Percentiles rank a stretch among this genome's conserved stretches.
Evolutionary conservation across 441 rosid genomes (phyloP).

Genomic region (Eutrema salsugineum): DNA sequence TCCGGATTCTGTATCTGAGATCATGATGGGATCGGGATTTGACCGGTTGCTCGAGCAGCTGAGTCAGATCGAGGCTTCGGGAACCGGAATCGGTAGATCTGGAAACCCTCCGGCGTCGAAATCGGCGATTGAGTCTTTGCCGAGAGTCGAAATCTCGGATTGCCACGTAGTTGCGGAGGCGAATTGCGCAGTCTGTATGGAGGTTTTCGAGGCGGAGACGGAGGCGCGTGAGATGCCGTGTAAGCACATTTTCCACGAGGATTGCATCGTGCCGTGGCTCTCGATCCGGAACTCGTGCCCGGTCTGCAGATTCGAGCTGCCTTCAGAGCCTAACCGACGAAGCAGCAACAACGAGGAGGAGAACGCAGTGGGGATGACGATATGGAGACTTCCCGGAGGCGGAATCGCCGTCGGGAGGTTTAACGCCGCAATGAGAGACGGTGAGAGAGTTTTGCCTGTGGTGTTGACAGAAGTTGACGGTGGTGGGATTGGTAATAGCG

Average conservation of each 20-base stretch:
- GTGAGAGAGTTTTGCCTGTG: conserved; percentile 52
- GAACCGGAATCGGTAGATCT: conserved; percentile 43
- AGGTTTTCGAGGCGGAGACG: conserved; percentile 54
- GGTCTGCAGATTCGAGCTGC: conserved; percentile 65
- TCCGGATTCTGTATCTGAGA: conserved; percentile 63
- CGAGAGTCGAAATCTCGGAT: conserved; percentile 43
- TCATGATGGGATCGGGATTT: conserved; percentile 72
- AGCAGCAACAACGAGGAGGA: conserved; percentile 20
- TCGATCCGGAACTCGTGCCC: conserved; percentile 76
- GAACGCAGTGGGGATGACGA: conserved; percentile 50
- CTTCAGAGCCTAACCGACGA: conserved; percentile 22
- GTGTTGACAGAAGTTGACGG: conserved; percentile 66
- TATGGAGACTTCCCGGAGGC: conserved; percentile 73
- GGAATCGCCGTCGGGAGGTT: conserved; percentile 79
- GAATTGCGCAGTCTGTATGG: conserved; percentile 79
- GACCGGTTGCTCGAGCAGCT: conserved; percentile 67
- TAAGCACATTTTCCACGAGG: conserved; percentile 70
- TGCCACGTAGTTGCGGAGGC: conserved; percentile 42
- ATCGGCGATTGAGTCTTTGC: conserved; percentile 71
- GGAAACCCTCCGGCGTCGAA: conserved; percentile 78
- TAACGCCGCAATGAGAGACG: conserved; percentile 40
- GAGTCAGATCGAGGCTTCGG: conserved; percentile 49
- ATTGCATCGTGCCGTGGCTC: conserved; percentile 82
- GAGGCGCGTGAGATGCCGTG: conserved; percentile 85
- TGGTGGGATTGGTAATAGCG: conserved; percentile 33